phyloP scores from a whole-genome alignment of 2,329 filamentous ascomycete species.

The Fusarium luffae region DNA sequence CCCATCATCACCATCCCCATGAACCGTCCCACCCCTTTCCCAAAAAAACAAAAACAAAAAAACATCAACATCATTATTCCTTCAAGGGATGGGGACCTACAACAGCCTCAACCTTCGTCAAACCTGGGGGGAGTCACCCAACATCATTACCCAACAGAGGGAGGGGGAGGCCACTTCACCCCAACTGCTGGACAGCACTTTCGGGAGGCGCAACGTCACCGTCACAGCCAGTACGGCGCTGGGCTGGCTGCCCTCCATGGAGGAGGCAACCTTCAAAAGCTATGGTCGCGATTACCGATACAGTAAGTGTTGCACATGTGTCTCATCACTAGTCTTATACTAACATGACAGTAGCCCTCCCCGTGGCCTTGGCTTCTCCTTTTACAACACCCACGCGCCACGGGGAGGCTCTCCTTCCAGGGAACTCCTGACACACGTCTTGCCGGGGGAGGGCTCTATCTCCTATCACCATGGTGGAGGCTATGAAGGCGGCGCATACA shows the following conservation, averaged over 20 bases:
- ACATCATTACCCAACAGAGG: background rate
- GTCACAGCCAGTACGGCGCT: too few relatives aligned
- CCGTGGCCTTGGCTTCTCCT: too few relatives aligned
- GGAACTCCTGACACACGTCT: slow-evolving; percentile 73
- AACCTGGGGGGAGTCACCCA: background rate
- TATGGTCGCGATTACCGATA: too few relatives aligned
- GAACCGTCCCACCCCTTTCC: background rate
- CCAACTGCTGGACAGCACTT: too few relatives aligned
- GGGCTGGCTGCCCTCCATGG: too few relatives aligned
- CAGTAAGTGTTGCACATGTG: background rate
- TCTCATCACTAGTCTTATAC: too few relatives aligned
- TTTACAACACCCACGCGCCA: background rate
- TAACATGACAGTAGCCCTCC: too few relatives aligned
- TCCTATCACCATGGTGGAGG: background rate
- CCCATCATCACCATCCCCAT: too few relatives aligned
- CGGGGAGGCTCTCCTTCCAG: slow-evolving; percentile 58
- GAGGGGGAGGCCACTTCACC: background rate
- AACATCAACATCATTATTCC: background rate
- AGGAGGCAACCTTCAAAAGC: too few relatives aligned
- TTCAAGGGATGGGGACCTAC: background rate
- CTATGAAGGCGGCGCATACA: background rate
- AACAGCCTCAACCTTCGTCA: background rate
- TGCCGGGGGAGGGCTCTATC: slow-evolving; percentile 56
- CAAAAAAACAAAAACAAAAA: background rate
- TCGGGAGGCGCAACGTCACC: too few relatives aligned